Evolutionary conservation across 495 filamentous ascomycete species (phyloP), one percentile per base, ranked within the genome.

Genomic region (Annulohypoxylon moriforme): DNA sequence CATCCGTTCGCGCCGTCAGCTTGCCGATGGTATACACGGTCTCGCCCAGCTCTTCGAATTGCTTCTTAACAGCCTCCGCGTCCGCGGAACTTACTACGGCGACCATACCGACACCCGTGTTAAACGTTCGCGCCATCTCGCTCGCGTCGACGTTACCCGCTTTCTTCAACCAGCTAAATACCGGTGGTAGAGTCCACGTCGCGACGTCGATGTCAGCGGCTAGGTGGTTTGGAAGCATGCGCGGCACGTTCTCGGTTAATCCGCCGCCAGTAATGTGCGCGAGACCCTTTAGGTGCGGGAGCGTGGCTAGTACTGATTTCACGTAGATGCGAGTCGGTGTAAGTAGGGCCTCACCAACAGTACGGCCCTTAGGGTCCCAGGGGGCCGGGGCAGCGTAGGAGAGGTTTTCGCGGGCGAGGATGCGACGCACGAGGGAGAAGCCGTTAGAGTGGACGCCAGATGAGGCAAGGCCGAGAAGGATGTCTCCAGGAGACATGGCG

Each of bases 211-310:
- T 86, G 73, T 91, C 86, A 9, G 92, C 94, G 3, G 91, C 85
- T 4, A 98, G 87, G 27, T 88, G 83, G 1, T 80, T 62, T 1
- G 96, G 96, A 3, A 99, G 86, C 92, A 97, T 97, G 31, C 96
- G 87, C 24, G 96, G 96, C 4, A 99, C 88, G 82, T 98, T 98
- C 76, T 99, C 96, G 8, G 90, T 83, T 14, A 98, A 85, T 5
- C 96, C 96, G 60, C 96, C 96, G 29, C 96, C 96, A 2, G 96
- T 99, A 81, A 99, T 97, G 78, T 99, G 96, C 6, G 95, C 90
- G 77, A 98, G 91, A 68, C 96, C 96, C 81, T 95, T 94, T 76
- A 98, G 73, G 52, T 85, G 81, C 52, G 83, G 78, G 5, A 89
- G 84, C 0, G 91, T 87, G 42, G 86, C 86, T 16, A 98, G 85